Conservation (phyloP, 2,329 filamentous ascomycete genomes). For the Paramyrothecium roridum region DNA sequence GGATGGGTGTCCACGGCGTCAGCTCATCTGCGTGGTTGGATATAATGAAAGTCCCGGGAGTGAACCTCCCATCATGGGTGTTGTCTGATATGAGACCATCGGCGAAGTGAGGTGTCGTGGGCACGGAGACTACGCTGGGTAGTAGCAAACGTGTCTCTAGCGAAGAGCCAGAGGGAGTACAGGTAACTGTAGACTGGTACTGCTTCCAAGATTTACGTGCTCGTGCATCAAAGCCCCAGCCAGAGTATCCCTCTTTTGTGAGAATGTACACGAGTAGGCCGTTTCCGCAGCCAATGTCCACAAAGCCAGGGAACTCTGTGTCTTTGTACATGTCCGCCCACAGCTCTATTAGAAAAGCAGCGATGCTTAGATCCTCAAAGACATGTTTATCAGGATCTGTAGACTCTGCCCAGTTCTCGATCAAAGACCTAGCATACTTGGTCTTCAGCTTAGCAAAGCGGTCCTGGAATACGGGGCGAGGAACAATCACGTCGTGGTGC, state of each 20-base stretch:
- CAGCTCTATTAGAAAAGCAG: constrained; percentile 87
- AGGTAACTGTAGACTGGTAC: constrained; percentile 46
- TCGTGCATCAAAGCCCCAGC: constrained; percentile 93
- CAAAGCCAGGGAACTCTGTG: constrained; percentile 74
- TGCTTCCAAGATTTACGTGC: constrained; percentile 77
- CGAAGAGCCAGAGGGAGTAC: constrained; percentile 23
- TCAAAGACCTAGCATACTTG: constrained; percentile 69
- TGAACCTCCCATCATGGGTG: constrained; percentile 64
- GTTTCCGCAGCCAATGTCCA: constrained; percentile 95
- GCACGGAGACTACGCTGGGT: constrained; percentile 35
- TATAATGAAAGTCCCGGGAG: constrained; percentile 79
- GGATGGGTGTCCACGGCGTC: constrained; percentile 90
- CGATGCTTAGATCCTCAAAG: constrained; percentile 89
- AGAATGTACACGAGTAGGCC: constrained; percentile 85
- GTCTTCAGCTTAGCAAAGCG: constrained; percentile 79
- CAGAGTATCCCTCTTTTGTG: constrained; percentile 72
- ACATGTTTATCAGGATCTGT: constrained; percentile 91
- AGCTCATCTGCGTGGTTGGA: constrained; percentile 97
- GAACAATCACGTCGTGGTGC: constrained; percentile 77
- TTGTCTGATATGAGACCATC: constrained; percentile 9
- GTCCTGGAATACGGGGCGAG: constrained; percentile 74
- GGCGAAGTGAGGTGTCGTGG: constrained; percentile 8
- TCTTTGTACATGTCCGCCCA: constrained; percentile 79
- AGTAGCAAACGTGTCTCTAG: constrained; percentile 48
- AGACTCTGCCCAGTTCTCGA: constrained; percentile 76